Percentiles rank a stretch among this genome's conserved stretches.
phyloP scores from a whole-genome alignment of 345 rosid species.

The Salix purpurea region DNA sequence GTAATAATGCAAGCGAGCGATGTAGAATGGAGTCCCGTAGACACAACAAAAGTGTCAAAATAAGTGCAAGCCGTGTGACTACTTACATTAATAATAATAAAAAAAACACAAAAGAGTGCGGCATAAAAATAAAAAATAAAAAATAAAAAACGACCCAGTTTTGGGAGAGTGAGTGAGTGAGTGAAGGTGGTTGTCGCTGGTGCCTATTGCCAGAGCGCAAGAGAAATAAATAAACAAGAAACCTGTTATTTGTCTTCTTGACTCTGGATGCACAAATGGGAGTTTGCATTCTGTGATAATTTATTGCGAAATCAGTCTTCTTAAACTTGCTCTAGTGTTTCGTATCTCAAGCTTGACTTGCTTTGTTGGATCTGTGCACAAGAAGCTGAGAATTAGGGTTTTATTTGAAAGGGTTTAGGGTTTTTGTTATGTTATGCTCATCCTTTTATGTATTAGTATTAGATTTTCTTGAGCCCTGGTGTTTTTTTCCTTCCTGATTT shows the following conservation, averaged over 20 bases:
- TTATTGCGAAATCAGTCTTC: slow-evolving; percentile 11
- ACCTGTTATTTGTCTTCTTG: neutral
- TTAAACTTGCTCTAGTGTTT: neutral
- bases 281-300: slow-evolving; percentile 8
- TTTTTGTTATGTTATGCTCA: neutral
- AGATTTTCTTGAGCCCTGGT: neutral
- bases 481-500: neutral
- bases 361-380: slow-evolving; percentile 14
- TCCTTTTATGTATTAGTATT: neutral
- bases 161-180: slow-evolving; percentile 5
- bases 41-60: no score
- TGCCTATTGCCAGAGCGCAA: neutral
- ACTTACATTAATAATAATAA: no score
- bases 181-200: slow-evolving; percentile 13
- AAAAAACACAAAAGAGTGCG: no score
- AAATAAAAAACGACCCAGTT: no score
- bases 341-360: neutral
- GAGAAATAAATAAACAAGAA: neutral
- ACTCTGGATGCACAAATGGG: neutral
- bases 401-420: neutral
- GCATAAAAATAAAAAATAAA: no score
- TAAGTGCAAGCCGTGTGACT: no score
- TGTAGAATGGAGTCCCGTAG: no score
- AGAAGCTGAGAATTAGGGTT: slow-evolving; percentile 28
- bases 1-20: no score